A percentile compares a stretch with the other conserved stretches of the same genome.
phyloP scores from a whole-genome alignment of 2,329 filamentous ascomycete species.

The Teratosphaeria nubilosa region DNA sequence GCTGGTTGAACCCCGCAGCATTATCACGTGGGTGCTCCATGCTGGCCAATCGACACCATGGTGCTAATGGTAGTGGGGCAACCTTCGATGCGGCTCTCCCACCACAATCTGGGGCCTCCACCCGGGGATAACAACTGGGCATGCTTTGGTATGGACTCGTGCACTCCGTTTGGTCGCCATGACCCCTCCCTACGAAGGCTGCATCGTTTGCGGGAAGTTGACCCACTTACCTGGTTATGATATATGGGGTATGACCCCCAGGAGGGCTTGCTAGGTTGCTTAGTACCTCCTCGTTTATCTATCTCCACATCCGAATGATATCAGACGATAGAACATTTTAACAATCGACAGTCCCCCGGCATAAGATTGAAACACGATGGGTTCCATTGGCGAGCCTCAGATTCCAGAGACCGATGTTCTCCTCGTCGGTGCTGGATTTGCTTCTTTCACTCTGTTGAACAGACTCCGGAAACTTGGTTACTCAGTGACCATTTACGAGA shows the following conservation, averaged over 20 bases:
- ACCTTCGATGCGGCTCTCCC: background rate
- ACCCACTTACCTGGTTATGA: background rate
- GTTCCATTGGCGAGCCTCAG: conserved; percentile 16
- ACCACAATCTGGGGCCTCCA: background rate
- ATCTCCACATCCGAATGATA: background rate
- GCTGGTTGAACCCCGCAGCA: background rate
- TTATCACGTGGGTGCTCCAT: background rate
- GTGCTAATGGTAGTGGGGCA: background rate
- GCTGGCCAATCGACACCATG: background rate
- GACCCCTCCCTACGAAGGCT: background rate
- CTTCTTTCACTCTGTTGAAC: conserved; percentile 14
- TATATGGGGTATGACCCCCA: background rate
- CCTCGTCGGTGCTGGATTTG: conserved; percentile 11
- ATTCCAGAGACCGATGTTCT: conserved; percentile 13
- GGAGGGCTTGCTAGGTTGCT: background rate
- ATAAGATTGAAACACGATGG: conserved; percentile 12
- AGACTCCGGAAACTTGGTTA: conserved; percentile 25
- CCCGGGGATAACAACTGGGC: background rate
- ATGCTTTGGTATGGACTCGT: background rate
- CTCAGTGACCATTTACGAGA: conserved; percentile 25
- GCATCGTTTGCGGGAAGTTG: background rate
- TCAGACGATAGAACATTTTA: background rate
- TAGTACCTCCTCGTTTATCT: background rate
- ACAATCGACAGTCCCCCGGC: background rate
- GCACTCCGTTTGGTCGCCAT: background rate